These are phyloP conservation scores for Xylaria sp. DNA, from an alignment of 2,329 filamentous ascomycete species.

Conservation along the genomic window DNA sequence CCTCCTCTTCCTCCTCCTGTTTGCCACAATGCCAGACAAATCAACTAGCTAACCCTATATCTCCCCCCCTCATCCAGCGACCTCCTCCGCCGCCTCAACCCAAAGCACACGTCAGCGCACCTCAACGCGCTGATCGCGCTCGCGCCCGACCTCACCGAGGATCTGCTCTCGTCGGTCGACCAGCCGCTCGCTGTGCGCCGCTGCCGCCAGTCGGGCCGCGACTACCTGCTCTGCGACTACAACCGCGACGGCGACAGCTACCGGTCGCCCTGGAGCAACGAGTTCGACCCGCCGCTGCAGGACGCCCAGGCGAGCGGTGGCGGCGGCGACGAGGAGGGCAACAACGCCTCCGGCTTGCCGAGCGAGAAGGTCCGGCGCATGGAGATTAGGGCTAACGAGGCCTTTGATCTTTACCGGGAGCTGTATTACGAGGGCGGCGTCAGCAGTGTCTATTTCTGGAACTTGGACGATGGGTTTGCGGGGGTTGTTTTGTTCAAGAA, in stretches of 20 bases:
- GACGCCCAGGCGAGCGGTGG: constrained; percentile 58
- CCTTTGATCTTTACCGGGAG: constrained; percentile 96
- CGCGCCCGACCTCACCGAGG: constrained; percentile 92
- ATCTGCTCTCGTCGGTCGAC: constrained; percentile 96
- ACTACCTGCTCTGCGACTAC: constrained; percentile 99
- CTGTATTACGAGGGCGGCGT: constrained; percentile 97
- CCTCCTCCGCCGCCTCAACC: constrained; percentile 96
- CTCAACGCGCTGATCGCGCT: constrained; percentile 89
- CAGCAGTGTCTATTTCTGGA: constrained; percentile 98
- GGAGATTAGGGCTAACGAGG: constrained; percentile 93
- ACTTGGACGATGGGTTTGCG: constrained; percentile 96
- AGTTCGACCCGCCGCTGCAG: constrained; percentile 87
- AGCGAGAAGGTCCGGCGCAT: constrained; percentile 92
- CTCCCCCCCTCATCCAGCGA: constrained; percentile 72
- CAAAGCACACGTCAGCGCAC: constrained; percentile 88
- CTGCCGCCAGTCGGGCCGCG: constrained; percentile 88
- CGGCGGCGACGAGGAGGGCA: constrained; percentile 57
- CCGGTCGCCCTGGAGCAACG: constrained; percentile 98
- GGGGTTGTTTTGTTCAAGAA: constrained; percentile 97
- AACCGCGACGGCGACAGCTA: constrained; percentile 99
- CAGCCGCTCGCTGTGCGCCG: constrained; percentile 89
- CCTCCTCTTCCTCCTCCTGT: constrained; percentile 18
- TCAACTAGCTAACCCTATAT: constrained; percentile 13
- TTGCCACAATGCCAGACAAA: background rate
- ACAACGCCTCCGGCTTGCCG: constrained; percentile 82